Percentiles rank a stretch among this genome's conserved stretches.
These are phyloP conservation scores for Melampsora americana DNA, from an alignment of 1,284 basidiomycete species.

Conservation along the genomic window DNA sequence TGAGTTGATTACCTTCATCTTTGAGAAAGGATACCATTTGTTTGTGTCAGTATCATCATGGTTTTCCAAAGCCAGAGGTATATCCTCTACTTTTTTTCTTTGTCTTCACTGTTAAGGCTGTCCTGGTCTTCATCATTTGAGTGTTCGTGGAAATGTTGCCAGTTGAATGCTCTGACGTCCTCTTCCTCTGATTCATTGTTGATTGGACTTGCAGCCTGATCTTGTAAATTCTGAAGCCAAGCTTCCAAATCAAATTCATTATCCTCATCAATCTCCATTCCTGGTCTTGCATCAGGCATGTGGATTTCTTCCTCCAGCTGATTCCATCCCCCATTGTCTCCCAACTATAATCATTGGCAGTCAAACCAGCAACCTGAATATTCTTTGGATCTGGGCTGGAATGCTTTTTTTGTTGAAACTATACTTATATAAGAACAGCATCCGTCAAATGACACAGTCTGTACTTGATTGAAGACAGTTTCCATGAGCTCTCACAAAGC, in stretches of 20 bases:
- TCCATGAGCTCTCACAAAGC: neutral
- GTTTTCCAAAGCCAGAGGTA: neutral
- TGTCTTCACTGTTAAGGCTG: neutral
- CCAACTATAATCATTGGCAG: neutral
- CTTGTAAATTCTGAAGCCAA: neutral
- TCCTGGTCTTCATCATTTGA: neutral
- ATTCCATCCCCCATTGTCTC: constrained; percentile 1
- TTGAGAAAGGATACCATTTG: neutral
- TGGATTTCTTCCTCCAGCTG: neutral
- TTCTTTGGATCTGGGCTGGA: neutral
- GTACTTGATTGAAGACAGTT: constrained; percentile 10
- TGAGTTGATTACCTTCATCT: neutral
- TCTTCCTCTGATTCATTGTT: too few species aligned
- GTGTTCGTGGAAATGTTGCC: neutral
- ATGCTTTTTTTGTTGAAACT: too few species aligned
- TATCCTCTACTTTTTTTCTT: neutral
- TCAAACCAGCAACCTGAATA: neutral
- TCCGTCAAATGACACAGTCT: too few species aligned
- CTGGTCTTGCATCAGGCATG: neutral
- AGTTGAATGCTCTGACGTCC: neutral
- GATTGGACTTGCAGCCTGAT: neutral
- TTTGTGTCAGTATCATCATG: neutral
- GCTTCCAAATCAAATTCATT: neutral
- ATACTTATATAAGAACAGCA: too few species aligned
- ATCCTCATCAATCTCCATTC: neutral